Conservation (phyloP, 106 monocot species). For the Dendrobium catenatum region DNA sequence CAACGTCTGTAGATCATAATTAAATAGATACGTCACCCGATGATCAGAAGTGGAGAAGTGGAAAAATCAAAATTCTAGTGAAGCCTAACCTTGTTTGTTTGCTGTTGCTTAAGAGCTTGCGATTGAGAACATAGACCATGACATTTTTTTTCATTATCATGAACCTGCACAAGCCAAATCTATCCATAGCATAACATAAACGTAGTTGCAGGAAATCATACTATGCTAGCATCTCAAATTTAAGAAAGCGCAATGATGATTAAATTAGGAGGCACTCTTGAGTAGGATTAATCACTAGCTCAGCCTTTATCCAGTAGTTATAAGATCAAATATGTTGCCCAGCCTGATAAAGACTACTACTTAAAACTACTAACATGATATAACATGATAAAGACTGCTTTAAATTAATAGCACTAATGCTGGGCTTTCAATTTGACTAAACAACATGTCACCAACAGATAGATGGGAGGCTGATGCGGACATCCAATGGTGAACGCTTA, state of each 20-base stretch:
- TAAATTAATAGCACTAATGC: neutral
- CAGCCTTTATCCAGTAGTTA: neutral
- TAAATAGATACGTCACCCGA: neutral
- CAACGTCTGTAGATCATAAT: neutral
- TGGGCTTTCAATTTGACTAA: neutral
- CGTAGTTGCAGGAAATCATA: neutral
- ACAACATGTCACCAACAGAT: neutral
- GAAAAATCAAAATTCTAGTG: neutral
- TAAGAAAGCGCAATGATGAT: neutral
- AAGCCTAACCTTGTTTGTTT: slow-evolving; percentile 65
- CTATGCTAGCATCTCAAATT: neutral
- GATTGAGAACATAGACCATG: slow-evolving; percentile 40
- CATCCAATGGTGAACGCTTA: no score
- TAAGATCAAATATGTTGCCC: neutral
- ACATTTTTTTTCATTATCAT: slow-evolving; percentile 49
- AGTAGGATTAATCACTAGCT: neutral
- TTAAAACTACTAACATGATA: neutral
- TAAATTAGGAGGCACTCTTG: neutral
- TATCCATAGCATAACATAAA: neutral
- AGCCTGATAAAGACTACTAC: neutral
- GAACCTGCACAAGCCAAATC: slow-evolving; percentile 30
- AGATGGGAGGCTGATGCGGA: neutral
- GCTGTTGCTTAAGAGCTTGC: slow-evolving; percentile 54
- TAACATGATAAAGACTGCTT: neutral
- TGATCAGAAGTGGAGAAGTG: neutral